These are phyloP conservation scores for Conringia planisiliqua DNA, from an alignment of 345 rosid species.

Conservation along the genomic window DNA sequence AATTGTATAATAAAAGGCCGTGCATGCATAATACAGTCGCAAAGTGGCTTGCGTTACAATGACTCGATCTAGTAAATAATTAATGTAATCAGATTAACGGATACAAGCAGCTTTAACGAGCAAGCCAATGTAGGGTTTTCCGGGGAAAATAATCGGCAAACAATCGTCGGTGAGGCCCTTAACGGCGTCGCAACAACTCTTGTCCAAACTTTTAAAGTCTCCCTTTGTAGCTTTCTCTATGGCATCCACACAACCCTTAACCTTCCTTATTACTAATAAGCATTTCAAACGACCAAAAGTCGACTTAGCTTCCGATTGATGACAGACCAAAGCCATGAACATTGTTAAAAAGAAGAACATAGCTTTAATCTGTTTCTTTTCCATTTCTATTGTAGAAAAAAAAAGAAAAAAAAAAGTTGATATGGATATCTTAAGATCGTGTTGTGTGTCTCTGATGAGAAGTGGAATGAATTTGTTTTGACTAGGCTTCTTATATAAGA, in stretches of 20 bases:
- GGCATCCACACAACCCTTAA: not conserved
- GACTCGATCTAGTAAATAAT: not conserved
- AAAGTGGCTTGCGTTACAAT: not conserved
- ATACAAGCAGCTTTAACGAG: not conserved
- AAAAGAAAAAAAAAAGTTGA: too few species aligned
- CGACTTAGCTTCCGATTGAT: not conserved
- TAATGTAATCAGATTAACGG: not conserved
- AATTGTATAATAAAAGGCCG: not conserved
- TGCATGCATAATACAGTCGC: not conserved
- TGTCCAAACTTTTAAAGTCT: not conserved
- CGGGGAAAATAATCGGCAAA: not conserved
- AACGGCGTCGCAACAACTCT: not conserved
- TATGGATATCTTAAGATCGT: not conserved
- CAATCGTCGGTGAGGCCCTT: not conserved
- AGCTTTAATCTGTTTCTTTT: not conserved
- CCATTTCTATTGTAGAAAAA: not conserved
- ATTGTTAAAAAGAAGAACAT: not conserved
- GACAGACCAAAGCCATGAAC: constrained; percentile 4
- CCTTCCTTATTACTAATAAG: not conserved
- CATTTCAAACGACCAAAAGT: not conserved
- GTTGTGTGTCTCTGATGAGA: not conserved
- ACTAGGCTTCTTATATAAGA: too few species aligned
- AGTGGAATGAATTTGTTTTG: not conserved
- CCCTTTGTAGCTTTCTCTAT: not conserved
- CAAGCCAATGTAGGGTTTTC: not conserved